Base-by-base conservation (phyloP, 345 rosid genomes). In the Dipteronia sinensis region DNA sequence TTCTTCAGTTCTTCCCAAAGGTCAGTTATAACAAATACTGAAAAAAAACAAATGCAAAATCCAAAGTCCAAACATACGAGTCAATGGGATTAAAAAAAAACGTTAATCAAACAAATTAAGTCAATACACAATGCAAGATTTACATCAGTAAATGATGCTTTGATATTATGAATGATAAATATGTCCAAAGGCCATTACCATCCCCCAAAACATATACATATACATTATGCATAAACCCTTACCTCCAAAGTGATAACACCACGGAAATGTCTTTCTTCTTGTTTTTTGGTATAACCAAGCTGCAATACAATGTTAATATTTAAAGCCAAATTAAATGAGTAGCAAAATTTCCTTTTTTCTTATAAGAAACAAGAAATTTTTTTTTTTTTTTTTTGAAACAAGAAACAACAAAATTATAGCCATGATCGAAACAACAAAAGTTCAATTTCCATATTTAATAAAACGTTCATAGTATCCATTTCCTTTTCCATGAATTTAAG, bases 161-260 rank as follows among this genome's bases (percentile, higher is more conserved):
- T 8, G n/a, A 15, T 51, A 51, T 6, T 46, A 46, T 46, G 49
- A 46, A 46, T 46, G 49, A 46, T 46, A 10, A 44, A 46, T 46
- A 46, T 46, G 13, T 46, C 49, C 10, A 10, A 46, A 9, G 49
- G 13, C 49, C 11, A 46, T 46, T 20, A 19, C 9, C 12, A n/a
- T 19, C 63, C 13, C 63, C 63, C 63, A 58, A 58, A 58, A 58
- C 27, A 58, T 58, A 20, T 25, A 7, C 17, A 65, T 61, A 61
- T 7, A 4, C 9, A 80, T 53, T 10, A 23, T 6, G 51, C 46
- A 69, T 58, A 34, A 72, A 49, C 65, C 49, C 65, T 65, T 88
- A 97, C 99, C 99, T 97, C 99, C 88, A 97, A 89, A 65, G 88
- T 86, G 72, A 97, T 86, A 76, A 95, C 97, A 79, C 99, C 99